Evolutionary conservation across 164 flowering plant genomes (phyloP), one percentile per base, ranked within the genome.

Genomic region (Magnolia officinalis): DNA sequence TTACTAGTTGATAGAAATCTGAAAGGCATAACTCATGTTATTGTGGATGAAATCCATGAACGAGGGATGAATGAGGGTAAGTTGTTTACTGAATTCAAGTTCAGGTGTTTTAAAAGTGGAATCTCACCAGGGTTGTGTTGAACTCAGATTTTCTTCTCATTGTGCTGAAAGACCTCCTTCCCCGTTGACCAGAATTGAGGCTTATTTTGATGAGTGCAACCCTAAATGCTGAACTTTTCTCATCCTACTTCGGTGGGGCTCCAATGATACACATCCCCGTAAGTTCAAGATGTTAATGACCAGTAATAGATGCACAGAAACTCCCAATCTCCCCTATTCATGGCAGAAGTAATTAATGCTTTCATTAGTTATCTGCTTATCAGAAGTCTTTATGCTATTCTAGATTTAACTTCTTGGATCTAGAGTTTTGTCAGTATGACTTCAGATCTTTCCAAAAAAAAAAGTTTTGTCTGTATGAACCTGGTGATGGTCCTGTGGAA

Each of bases 61-160:
- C 97, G 98, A 80, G 99, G 99, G 78, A 94, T 96, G 90, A 96
- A 94, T 90, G 99, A 96, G 90, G 99, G 99, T 94, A 85, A 67
- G 24, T 14, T 10, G 72, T 72, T 19, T 1, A 68, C 73, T 8
- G 63, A 24, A 13, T 75, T 73, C 73, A 70, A 26, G 72, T 78
- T 79, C 63, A 31, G 63, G 52, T 20, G 6, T 51, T 23, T 45
- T 77, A n/a, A 31, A 50, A 64, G 75, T 45, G 64, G 67, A 20
- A 24, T 76, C 85, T 87, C 29, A 85, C 69, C 11, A 37, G 58
- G 74, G 75, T 1, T 37, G 61, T 14, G n/a, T 77, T 76, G 67
- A 20, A 83, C 67, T 63, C 93, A 95, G 98, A 95, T 87, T 95
- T 95, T 75, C 92, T 95, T 76, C 91, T 93, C 49, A 89, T 95